A percentile compares a stretch with the other conserved stretches of the same genome.
Evolutionary conservation across 2,329 filamentous ascomycete species (phyloP).

Genomic region (Tolypocladium paradoxum): DNA sequence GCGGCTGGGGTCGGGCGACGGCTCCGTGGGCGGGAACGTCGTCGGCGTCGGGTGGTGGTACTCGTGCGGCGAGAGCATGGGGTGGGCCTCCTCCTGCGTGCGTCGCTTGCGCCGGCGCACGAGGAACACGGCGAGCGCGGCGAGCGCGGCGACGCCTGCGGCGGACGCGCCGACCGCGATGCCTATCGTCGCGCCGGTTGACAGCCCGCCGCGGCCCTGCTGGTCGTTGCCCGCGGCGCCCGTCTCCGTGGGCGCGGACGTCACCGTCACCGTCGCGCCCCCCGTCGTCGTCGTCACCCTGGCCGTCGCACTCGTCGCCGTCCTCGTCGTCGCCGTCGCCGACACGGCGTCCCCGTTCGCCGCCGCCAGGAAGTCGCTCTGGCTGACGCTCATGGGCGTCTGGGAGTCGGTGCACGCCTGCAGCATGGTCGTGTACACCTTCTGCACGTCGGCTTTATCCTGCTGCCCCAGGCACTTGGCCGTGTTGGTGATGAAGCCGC

Average conservation of each 20-base stretch:
- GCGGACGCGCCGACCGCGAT: slow-evolving; percentile 26
- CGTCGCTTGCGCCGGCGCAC: slow-evolving; percentile 16
- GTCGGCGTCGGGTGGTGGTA: slow-evolving; percentile 8
- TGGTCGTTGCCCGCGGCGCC: background rate
- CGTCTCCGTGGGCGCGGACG: background rate
- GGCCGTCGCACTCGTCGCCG: background rate
- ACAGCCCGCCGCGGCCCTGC: slow-evolving; percentile 13
- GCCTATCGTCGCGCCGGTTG: slow-evolving; percentile 26
- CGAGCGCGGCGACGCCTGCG: slow-evolving; percentile 16
- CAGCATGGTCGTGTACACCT: slow-evolving; percentile 32
- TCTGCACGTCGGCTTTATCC: slow-evolving; percentile 22
- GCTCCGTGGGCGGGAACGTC: slow-evolving; percentile 11
- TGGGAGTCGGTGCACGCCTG: slow-evolving; percentile 31
- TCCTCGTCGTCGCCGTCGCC: background rate
- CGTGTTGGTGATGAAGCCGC: slow-evolving; percentile 35
- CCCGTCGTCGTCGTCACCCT: slow-evolving; percentile 2
- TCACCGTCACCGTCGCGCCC: slow-evolving; percentile 1
- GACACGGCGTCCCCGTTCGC: background rate
- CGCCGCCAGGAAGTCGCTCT: slow-evolving; percentile 27
- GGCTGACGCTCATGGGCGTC: slow-evolving; percentile 30
- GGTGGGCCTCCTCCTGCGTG: slow-evolving; percentile 16
- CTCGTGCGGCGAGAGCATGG: slow-evolving; percentile 16
- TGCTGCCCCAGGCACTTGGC: slow-evolving; percentile 33
- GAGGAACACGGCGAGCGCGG: slow-evolving; percentile 12
- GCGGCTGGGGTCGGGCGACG: slow-evolving; percentile 7